Base-by-base conservation (phyloP, 345 rosid genomes). In the Bruguiera gymnorhiza region DNA sequence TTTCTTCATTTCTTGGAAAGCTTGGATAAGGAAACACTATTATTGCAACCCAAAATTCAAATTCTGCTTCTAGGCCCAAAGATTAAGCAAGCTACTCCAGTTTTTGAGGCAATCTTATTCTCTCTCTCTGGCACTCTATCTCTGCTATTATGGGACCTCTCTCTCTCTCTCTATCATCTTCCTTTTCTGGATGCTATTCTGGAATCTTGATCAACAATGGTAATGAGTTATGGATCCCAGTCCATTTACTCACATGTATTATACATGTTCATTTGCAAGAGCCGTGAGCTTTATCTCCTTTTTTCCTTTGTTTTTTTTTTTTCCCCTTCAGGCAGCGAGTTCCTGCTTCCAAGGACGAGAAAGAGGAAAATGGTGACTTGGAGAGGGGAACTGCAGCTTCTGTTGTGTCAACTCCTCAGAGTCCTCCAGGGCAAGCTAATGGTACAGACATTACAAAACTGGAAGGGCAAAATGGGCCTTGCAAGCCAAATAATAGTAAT, bases 261-360 rank as follows among this genome's bases (percentile, higher is more conserved):
- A 10, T 52, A 48, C 7, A 34, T 26, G 62, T 50, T 19, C 8
- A 36, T 37, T 60, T 50, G 56, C 23, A 53, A 57, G 67, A 76
- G 65, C 57, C 48, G 19, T 54, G 57, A 34, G n/a, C 2, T 10
- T 65, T 68, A n/a, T 62, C 48, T 67, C 68, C 32, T 56, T 50
- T 23, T 23, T 7, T 23, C 29, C 8, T n/a, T 54, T 24, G 24
- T 1, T 54, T 10, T 16, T 24, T 56, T 55, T n/a, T 55, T 43
- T 13, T 3, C 1, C n/a, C n/a, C 51, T 74, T 61, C 86, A 95
- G 99, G 75, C 88, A 95, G 80, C 85, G 99, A 72, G 97, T 95
- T 70, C 82, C 82, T 78, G 90, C 75, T 59, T 82, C 96, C 18
- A 90, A 84, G 78, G 86, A 89, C 58, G 88, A 79, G 60, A 68